Base-by-base conservation (phyloP, 2,329 filamentous ascomycete genomes). In the Aspergillus quadrilineatus region DNA sequence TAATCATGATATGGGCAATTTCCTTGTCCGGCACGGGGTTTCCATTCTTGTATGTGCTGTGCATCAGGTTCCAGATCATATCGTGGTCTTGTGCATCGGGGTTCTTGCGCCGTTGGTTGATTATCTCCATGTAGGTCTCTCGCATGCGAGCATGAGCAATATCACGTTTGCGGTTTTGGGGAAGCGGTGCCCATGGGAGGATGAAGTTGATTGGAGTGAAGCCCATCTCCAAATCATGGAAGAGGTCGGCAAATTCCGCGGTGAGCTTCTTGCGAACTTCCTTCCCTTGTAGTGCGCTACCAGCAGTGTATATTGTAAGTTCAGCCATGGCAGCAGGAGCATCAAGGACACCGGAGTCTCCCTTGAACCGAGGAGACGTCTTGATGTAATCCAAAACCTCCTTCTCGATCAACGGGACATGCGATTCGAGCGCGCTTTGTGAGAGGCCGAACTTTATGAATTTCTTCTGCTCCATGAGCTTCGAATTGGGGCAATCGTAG, bases 391-490 rank as follows among this genome's bases (percentile, higher is more conserved):
- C 61, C 14, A 63, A 56, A 9, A 67, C 82, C 62, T 84, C 79
- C 60, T 89, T 85, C 74, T 95, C 91, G 69, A 96, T 93, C 68
- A 95, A 85, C 56, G 85, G 86, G 30, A 95, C 89, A 74, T 96
- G 93, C 45, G 83, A 84, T 63, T 79, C 78, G 53, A 87, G 79
- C 15, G 84, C 82, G 28, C 82, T 78, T 60, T 81, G 77, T 1
- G 83, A 86, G 58, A 87, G 79, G 30, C 85, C 85, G 61, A 82
- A 86, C 66, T 87, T 87, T 77, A 87, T 80, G 64, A 87, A 87
- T 69, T 94, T 94, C 80, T 96, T 96, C 81, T 96, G 91, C 78
- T 96, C 91, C 90, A 96, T 95, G 69, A 96, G 83, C 78, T 95
- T 96, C 55, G 89, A 82, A 69, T 95, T 95, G 32, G 91, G 90